phyloP scores from a whole-genome alignment of 108 stramenopile genomes.

The Epithemia pelagica region DNA sequence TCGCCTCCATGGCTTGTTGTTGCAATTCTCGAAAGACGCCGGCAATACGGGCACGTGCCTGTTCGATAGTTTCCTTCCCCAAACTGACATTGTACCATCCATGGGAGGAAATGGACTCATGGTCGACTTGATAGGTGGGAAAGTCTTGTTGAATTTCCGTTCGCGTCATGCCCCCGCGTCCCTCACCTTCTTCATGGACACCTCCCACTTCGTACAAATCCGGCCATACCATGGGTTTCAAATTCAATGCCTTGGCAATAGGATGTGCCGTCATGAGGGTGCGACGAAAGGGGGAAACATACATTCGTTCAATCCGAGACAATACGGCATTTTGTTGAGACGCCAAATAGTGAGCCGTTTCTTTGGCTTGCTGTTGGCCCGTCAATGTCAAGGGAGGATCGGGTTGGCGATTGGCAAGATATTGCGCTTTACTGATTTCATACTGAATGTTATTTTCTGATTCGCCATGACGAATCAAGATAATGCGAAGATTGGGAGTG shows the following conservation, averaged over 20 bases:
- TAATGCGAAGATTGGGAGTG: neutral
- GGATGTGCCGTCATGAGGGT: conserved; percentile 2
- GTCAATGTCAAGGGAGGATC: neutral
- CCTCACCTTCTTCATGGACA: neutral
- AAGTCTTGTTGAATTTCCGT: neutral
- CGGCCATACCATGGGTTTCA: neutral
- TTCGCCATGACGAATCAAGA: conserved; percentile 3
- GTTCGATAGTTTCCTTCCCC: neutral
- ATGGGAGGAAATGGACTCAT: neutral
- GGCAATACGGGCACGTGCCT: neutral
- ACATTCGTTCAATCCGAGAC: neutral
- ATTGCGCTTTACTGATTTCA: neutral
- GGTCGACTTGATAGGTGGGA: neutral
- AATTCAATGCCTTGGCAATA: neutral
- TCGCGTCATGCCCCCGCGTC: neutral
- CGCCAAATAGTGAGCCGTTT: neutral
- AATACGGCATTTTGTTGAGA: neutral
- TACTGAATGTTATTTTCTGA: neutral
- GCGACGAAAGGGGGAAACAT: neutral
- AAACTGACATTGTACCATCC: neutral
- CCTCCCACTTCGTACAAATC: neutral
- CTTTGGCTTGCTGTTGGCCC: conserved; percentile 1
- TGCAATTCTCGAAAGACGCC: neutral
- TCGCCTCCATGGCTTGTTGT: neutral
- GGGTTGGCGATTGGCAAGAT: neutral